These are phyloP conservation scores for Coelastrella sp. DNA, from an alignment of 139 green algal species.

Conservation along the genomic window DNA sequence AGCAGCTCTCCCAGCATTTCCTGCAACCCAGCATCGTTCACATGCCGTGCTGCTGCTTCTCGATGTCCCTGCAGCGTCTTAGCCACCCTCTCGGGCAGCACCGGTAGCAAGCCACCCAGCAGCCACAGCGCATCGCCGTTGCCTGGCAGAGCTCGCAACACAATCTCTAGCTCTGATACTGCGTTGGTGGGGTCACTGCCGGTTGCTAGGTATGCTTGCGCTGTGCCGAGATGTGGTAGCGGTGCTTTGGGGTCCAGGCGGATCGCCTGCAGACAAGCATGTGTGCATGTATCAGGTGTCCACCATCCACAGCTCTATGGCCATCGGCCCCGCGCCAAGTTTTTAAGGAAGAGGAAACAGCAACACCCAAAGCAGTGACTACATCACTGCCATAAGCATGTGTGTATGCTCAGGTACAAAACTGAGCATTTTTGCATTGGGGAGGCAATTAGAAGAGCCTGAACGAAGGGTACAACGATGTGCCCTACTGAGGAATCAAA, in stretches of 20 bases:
- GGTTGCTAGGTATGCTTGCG: slow-evolving; percentile 74
- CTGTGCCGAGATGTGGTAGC: slow-evolving; percentile 77
- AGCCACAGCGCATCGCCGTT: slow-evolving; percentile 37
- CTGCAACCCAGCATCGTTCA: slow-evolving; percentile 74
- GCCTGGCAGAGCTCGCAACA: slow-evolving; percentile 69
- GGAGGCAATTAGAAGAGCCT: too few species aligned
- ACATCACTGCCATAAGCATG: too few species aligned
- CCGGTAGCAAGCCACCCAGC: slow-evolving; percentile 60
- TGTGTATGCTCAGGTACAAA: too few species aligned
- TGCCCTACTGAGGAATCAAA: too few species aligned
- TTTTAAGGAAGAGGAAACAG: too few species aligned
- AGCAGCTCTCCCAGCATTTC: slow-evolving; percentile 89
- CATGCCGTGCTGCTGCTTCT: slow-evolving; percentile 13
- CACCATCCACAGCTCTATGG: too few species aligned
- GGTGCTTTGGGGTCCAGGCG: slow-evolving; percentile 66
- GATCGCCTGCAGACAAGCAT: slow-evolving; percentile 62
- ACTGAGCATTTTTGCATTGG: too few species aligned
- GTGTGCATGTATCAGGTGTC: too few species aligned
- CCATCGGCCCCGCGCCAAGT: too few species aligned
- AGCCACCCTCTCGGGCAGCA: slow-evolving; percentile 34
- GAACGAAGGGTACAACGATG: too few species aligned
- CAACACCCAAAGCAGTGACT: too few species aligned
- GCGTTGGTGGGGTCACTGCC: slow-evolving; percentile 69
- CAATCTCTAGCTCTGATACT: slow-evolving; percentile 75
- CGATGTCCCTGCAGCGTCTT: slow-evolving; percentile 30